Conservation (phyloP, 805 yeast genomes). For the Kazachstania africana region DNA sequence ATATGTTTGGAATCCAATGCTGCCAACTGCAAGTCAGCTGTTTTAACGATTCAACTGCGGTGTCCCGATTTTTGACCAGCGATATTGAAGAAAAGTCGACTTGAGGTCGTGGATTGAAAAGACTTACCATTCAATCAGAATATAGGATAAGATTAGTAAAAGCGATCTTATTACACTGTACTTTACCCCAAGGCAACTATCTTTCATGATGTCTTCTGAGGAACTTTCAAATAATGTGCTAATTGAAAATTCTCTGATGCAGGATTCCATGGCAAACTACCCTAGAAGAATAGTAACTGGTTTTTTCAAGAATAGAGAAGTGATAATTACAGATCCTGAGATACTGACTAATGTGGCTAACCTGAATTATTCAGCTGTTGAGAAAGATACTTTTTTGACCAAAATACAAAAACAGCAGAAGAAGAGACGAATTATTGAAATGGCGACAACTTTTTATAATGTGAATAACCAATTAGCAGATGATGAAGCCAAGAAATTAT, state of each 20-base stretch:
- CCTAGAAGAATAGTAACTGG: slow-evolving; percentile 2
- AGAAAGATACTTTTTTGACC: slow-evolving; percentile 1
- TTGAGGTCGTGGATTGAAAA: too few species aligned
- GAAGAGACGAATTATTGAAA: slow-evolving; percentile 4
- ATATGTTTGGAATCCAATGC: too few species aligned
- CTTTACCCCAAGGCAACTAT: too few species aligned
- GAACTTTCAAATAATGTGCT: too few species aligned
- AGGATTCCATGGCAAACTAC: background rate
- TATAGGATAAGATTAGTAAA: too few species aligned
- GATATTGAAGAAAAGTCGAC: too few species aligned
- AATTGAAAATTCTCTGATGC: background rate
- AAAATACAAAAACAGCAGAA: slow-evolving; percentile 2
- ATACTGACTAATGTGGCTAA: slow-evolving; percentile 1
- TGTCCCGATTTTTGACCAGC: too few species aligned
- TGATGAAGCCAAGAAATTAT: background rate
- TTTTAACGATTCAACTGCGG: too few species aligned
- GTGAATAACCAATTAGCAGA: background rate
- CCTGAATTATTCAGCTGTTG: slow-evolving; percentile 3
- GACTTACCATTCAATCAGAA: too few species aligned
- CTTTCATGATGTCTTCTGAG: too few species aligned
- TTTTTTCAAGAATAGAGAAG: slow-evolving; percentile 2
- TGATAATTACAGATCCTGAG: slow-evolving; percentile 4
- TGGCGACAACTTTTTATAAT: slow-evolving; percentile 5
- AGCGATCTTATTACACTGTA: too few species aligned
- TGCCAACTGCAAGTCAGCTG: too few species aligned